Percentiles rank a stretch among this genome's conserved stretches.
Evolutionary conservation across 495 filamentous ascomycete species (phyloP).

Genomic region (Penicillium flavigenum): DNA sequence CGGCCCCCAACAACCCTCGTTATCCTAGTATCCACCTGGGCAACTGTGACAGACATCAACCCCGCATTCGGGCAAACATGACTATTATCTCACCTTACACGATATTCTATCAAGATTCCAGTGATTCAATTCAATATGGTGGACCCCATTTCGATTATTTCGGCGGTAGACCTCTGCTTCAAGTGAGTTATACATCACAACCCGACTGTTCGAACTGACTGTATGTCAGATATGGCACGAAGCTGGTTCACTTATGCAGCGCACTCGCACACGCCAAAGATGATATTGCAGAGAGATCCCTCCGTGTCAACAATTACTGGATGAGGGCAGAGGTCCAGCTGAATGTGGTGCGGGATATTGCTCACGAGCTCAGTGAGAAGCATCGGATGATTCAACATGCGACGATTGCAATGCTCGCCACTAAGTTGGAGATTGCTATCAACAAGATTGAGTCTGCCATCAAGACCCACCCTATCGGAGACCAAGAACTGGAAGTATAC

Average conservation of each 20-base stretch:
- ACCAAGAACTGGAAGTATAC: not conserved
- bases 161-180: not conserved
- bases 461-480: not conserved
- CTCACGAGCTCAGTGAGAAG: not conserved
- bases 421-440: not conserved
- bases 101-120: not conserved
- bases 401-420: not conserved
- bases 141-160: not conserved
- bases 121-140: not conserved
- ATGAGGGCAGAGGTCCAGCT: not conserved
- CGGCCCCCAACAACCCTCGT: not conserved
- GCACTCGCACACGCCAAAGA: not conserved
- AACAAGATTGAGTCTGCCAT: not conserved
- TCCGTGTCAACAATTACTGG: not conserved
- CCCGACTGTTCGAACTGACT: not conserved
- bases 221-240: not conserved
- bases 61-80: not conserved
- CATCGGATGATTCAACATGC: not conserved
- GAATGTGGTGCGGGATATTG: not conserved
- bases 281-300: not conserved
- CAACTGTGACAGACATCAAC: not conserved
- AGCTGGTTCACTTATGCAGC: not conserved
- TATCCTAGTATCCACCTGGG: not conserved
- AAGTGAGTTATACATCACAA: not conserved
- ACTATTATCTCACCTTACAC: not conserved